Conservation (phyloP, 768 basidiomycete genomes). For the Boletus sensibilis region DNA sequence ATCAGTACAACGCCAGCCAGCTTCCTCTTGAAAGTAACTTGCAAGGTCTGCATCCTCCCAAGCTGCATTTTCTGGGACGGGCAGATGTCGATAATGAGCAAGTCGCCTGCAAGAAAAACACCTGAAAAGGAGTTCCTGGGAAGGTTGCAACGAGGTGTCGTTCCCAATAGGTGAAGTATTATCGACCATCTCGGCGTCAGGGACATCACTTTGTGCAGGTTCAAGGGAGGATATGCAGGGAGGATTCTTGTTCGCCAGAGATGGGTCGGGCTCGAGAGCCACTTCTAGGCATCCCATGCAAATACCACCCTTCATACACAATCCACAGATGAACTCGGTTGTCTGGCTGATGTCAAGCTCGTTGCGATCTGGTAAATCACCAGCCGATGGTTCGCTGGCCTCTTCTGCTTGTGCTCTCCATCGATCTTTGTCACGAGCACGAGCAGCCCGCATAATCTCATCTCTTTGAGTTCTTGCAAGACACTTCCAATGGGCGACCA, state of each 20-base stretch:
- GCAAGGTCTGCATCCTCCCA: conserved; percentile 48
- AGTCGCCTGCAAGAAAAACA: conserved; percentile 82
- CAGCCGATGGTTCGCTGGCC: conserved; percentile 15
- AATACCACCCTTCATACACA: conserved; percentile 72
- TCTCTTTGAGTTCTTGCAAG: conserved; percentile 63
- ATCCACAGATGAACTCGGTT: conserved; percentile 76
- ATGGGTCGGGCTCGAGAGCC: conserved; percentile 48
- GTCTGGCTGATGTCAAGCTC: conserved; percentile 53
- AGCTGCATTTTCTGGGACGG: conserved; percentile 40
- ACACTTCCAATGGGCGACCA: conserved; percentile 76
- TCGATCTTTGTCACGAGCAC: conserved; percentile 46
- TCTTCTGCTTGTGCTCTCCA: conserved; percentile 34
- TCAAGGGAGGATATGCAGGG: conserved; percentile 4
- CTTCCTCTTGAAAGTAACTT: conserved; percentile 53
- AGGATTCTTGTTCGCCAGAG: conserved; percentile 18
- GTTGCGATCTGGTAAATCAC: conserved; percentile 44
- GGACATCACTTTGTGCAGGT: conserved; percentile 3
- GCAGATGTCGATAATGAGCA: conserved; percentile 78
- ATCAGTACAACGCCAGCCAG: conserved; percentile 70
- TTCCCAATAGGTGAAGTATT: conserved; percentile 8
- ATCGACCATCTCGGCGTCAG: conserved; percentile 40
- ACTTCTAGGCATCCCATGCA: conserved; percentile 73
- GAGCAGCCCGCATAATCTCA: conserved; percentile 68
- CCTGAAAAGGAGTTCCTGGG: conserved; percentile 65
- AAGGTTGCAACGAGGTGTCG: conserved; percentile 18